Percentiles rank a stretch among this genome's conserved stretches.
phyloP scores from a whole-genome alignment of 768 basidiomycete genomes.

The Nidula microcarpa region DNA sequence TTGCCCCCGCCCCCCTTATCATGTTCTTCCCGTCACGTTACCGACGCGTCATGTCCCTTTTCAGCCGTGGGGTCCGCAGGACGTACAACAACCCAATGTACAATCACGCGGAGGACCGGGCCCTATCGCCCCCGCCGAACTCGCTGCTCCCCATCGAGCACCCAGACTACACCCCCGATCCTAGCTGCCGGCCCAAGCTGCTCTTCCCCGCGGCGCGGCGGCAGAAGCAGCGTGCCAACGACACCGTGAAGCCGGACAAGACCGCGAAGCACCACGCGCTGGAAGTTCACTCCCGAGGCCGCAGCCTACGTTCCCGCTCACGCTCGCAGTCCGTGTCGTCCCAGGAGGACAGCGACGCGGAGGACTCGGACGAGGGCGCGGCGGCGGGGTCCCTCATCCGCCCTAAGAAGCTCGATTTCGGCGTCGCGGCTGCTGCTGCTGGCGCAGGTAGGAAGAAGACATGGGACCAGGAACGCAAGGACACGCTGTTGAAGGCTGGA shows the following conservation, averaged over 20 bases:
- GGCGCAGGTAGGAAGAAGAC: slow-evolving; percentile 3
- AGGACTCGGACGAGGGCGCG: slow-evolving; percentile 1
- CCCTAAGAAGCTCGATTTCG: slow-evolving; percentile 23
- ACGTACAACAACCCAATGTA: slow-evolving; percentile 64
- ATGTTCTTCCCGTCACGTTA: background rate
- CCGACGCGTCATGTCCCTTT: background rate
- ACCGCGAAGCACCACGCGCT: slow-evolving; percentile 6
- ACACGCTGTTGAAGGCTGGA: background rate
- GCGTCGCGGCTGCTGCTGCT: background rate
- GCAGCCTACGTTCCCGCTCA: background rate
- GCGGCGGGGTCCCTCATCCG: slow-evolving; percentile 1
- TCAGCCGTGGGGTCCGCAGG: slow-evolving; percentile 65
- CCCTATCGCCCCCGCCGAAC: slow-evolving; percentile 39
- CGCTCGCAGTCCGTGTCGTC: slow-evolving; percentile 2
- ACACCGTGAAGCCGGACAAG: background rate
- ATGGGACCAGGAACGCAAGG: slow-evolving; percentile 5
- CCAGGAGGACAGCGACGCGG: slow-evolving; percentile 5
- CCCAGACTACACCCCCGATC: slow-evolving; percentile 61
- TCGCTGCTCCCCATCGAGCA: slow-evolving; percentile 58
- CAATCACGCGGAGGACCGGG: slow-evolving; percentile 35
- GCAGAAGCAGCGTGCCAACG: slow-evolving; percentile 1
- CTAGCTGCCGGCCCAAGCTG: slow-evolving; percentile 51
- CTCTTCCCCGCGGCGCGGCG: slow-evolving; percentile 43
- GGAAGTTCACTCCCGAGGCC: background rate
- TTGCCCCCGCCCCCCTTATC: too few species aligned